Evolutionary conservation across 176 grass and related monocot species (phyloP).

Genomic region (Pharus latifolius): DNA sequence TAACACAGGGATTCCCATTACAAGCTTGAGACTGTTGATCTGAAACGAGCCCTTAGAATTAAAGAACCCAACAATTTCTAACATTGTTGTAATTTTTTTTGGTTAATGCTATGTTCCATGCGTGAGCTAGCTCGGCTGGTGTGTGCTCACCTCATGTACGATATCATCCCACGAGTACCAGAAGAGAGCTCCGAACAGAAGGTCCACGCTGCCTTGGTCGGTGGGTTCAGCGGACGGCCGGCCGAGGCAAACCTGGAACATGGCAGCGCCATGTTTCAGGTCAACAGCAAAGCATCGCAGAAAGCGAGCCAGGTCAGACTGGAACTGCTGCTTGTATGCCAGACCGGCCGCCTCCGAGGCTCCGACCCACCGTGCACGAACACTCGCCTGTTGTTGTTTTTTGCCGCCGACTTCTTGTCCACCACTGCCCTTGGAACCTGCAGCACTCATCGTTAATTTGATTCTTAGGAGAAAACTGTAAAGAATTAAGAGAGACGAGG

Average conservation of each 20-base stretch:
- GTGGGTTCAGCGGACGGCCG: neutral
- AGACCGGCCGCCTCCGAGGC: conserved; percentile 7
- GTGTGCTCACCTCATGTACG: conserved; percentile 8
- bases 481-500: neutral
- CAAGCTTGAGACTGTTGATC: conserved; percentile 21
- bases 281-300: neutral
- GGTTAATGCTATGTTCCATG: no score
- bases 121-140: neutral
- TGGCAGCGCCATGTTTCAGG: neutral
- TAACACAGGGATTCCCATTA: neutral
- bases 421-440: neutral
- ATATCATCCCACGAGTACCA: conserved; percentile 28
- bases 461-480: neutral
- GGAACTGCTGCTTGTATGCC: conserved; percentile 16
- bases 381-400: conserved; percentile 12
- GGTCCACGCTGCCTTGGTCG: neutral
- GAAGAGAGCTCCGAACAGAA: neutral
- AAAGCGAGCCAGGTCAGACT: conserved; percentile 1
- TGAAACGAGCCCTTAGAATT: conserved; percentile 10
- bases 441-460: neutral
- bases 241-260: conserved; percentile 21
- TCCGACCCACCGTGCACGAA: conserved; percentile 23
- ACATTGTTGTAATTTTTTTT: no score
- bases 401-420: neutral
- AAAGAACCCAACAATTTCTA: no score